Evolutionary conservation across 2,329 filamentous ascomycete species (phyloP).

Genomic region (Apiospora phragmitis): DNA sequence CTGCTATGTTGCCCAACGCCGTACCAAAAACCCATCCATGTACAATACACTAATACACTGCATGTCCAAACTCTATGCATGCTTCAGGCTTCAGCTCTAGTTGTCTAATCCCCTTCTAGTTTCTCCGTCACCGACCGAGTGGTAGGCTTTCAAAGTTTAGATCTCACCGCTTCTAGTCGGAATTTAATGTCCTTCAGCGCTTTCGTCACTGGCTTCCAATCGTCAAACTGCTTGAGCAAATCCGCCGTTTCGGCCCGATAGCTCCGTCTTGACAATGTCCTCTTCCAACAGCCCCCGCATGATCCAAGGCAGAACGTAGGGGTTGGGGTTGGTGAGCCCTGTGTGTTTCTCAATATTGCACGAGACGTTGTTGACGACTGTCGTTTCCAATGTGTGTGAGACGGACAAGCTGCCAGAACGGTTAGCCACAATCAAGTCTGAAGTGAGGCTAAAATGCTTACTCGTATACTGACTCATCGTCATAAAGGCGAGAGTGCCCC

Average conservation of each 20-base stretch:
- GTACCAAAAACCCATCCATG: neutral
- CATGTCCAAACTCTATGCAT: neutral
- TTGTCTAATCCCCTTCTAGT: neutral
- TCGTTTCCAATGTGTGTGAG: slow-evolving; percentile 73
- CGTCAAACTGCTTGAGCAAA: slow-evolving; percentile 84
- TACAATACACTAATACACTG: neutral
- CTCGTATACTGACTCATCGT: slow-evolving; percentile 85
- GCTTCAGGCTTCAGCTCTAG: neutral
- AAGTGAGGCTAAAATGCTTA: slow-evolving; percentile 28
- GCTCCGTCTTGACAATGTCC: slow-evolving; percentile 80
- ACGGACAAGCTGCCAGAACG: slow-evolving; percentile 57
- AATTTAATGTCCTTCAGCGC: slow-evolving; percentile 95
- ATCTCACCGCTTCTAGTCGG: slow-evolving; percentile 85
- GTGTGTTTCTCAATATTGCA: slow-evolving; percentile 55
- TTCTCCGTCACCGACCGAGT: neutral
- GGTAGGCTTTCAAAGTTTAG: slow-evolving; percentile 59
- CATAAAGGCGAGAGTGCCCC: slow-evolving; percentile 91
- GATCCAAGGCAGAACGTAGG: slow-evolving; percentile 91
- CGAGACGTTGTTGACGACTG: slow-evolving; percentile 47
- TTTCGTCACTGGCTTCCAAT: slow-evolving; percentile 90
- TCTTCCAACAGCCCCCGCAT: slow-evolving; percentile 94
- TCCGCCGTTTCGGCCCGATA: slow-evolving; percentile 74
- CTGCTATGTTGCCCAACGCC: slow-evolving; percentile 4
- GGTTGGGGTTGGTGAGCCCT: slow-evolving; percentile 63
- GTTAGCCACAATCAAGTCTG: neutral